Base-by-base conservation (phyloP, 2,329 filamentous ascomycete genomes). In the Harringtonia lauricola region DNA sequence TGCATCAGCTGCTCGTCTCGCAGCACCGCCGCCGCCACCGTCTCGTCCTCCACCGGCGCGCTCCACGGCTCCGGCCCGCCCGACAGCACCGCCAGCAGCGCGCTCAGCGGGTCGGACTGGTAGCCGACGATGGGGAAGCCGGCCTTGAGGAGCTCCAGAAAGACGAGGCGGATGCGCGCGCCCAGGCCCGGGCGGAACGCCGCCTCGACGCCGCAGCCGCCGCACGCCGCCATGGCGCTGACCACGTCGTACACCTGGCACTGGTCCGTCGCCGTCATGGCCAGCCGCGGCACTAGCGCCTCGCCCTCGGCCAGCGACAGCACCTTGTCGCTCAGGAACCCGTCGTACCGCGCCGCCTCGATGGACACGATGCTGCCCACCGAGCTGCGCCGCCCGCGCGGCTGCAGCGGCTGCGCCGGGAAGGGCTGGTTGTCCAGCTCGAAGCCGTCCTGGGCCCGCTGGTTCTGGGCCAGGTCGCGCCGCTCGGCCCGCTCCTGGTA, bases 81-180 rank as follows among this genome's bases (percentile, higher is more conserved):
- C 3, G 70, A 70, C 15, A 94, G 64, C 2, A 87, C 68, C 0
- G 78, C 71, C 30, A 89, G 61, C 9, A 86, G 68, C 1, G 81
- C 72, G 29, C 72, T 68, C 9, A 94, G 67, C 4, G 88, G 70
- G 42, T 88, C 83, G 0, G 76, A 73, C 44, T 80, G 79, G 57
- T 94, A 94, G 10, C 79, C 77, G 35, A 89, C 70, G 33, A 81
- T 70, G 4, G 75, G 70, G 41, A 82, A 71, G 14, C 79, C 80
- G 31, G 77, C 72, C 47, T 81, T 79, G 36, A 92, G 66, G 12
- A 92, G 67, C 48, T 86, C 81, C 30, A 90, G 65, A 39, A 90
- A 76, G 9, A 74, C 67, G 24, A 72, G 59, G 22, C 85, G 76
- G 54, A 83, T 70, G 49, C 77, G 74, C 34, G 78, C 74, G 36